Base-by-base conservation (phyloP, 208 protist species). In the Blastocrithidia nonstop region DNA sequence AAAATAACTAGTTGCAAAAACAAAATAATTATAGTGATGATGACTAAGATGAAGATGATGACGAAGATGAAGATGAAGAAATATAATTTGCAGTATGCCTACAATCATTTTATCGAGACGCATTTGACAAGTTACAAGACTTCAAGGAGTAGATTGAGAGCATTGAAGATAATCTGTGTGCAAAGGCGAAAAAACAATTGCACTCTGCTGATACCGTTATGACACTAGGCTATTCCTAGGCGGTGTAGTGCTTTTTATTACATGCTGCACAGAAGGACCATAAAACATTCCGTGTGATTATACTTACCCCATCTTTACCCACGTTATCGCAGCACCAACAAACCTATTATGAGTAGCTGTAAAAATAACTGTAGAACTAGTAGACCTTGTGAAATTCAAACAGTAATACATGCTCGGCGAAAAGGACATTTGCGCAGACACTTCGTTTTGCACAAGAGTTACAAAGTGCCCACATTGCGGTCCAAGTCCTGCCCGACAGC, bases 401-500 rank as follows among this genome's bases (percentile, higher is more conserved):
- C n/a, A n/a, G n/a, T n/a, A n/a, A n/a, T n/a, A n/a, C n/a, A n/a
- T n/a, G n/a, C n/a, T n/a, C n/a, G n/a, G n/a, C n/a, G n/a, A n/a
- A n/a, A n/a, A n/a, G n/a, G n/a, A n/a, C n/a, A n/a, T n/a, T n/a
- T n/a, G n/a, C n/a, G n/a, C n/a, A n/a, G n/a, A n/a, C n/a, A n/a
- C n/a, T n/a, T n/a, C n/a, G n/a, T n/a, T n/a, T 96, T 27, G 95
- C 90, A n/a, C 42, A 48, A 0, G 57, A 55, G 33, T 71, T 98
- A 32, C 44, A 71, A 7, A 42, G 69, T 13, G 29, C 54, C 13
- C 56, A 64, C 31, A 88, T 98, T 16, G 46, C 79, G 13, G 91
- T 93, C 20, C 93, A 95, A 44, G 51, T 98, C 21, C 71, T 98
- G 32, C 65, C 88, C 3, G 95, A 98, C 71, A 77, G 87, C 50